Percentiles rank a stretch among this genome's conserved stretches.
Evolutionary conservation across 2,329 filamentous ascomycete species (phyloP).

Genomic region (Chalaropsis thielavioides): DNA sequence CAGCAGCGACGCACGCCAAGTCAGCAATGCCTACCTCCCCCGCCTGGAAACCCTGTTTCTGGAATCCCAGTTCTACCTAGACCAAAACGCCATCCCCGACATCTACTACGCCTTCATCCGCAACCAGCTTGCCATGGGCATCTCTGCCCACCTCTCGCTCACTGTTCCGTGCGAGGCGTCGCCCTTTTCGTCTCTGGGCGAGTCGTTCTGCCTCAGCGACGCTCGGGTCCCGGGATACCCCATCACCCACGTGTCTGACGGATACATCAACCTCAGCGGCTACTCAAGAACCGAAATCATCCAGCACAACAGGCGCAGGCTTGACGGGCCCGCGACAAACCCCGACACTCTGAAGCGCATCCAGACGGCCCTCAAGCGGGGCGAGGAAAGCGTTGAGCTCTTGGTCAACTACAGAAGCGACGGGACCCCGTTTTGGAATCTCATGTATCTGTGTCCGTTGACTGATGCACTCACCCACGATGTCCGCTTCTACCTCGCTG

Average conservation of each 20-base stretch:
- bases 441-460: constrained; percentile 40
- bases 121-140: constrained; percentile 34
- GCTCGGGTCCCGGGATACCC: constrained; percentile 36
- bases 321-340: constrained; percentile 36
- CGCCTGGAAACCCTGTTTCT: constrained; percentile 32
- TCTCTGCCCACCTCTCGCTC: constrained; percentile 31
- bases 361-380: constrained; percentile 28
- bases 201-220: constrained; percentile 45
- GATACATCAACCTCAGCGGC: constrained; percentile 38
- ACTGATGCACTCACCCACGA: constrained; percentile 32
- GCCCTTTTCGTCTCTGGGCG: constrained; percentile 39
- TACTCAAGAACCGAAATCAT: constrained; percentile 34
- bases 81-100: constrained; percentile 31
- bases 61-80: constrained; percentile 31
- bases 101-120: constrained; percentile 40
- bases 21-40: constrained; percentile 32
- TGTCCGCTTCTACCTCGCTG: constrained; percentile 39
- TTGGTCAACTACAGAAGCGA: constrained; percentile 38
- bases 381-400: constrained; percentile 35
- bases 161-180: constrained; percentile 23
- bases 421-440: constrained; percentile 41
- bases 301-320: constrained; percentile 34
- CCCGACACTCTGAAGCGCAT: constrained; percentile 29
- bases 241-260: constrained; percentile 35
- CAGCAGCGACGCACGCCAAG: constrained; percentile 33